Base-by-base conservation (phyloP, 768 basidiomycete genomes). In the Mycena galopus region DNA sequence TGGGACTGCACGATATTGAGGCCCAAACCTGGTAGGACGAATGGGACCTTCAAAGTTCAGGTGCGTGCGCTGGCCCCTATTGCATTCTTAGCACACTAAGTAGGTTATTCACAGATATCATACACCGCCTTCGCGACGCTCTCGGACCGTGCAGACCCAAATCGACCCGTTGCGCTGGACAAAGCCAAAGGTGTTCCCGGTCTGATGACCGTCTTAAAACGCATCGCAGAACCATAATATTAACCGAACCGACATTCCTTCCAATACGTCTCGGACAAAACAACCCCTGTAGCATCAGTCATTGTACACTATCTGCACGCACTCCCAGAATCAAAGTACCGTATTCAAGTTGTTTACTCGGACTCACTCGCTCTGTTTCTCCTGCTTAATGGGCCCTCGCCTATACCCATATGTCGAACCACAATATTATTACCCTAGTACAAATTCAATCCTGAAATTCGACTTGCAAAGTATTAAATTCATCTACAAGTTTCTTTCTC, bases 181-280 rank as follows among this genome's bases (percentile, higher is more conserved):
- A 86, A 88, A 69, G 89, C 87, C 59, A 87, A 83, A 74, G 86
- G 88, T 73, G 86, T 94, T 8, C 91, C 91, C 2, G 94, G 93
- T 11, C 85, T 94, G 33, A 95, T 94, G 94, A 94, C 92, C 44
- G 88, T 94, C 78, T 29, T 91, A 60, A 82, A 82, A 57, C 85
- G 90, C 58, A 84, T 60, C 44, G 16, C 25, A 35, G 30, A 63
- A 56, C 56, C 53, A 51, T 33, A 19, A n/a, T n/a, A n/a, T n/a
- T n/a, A n/a, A n/a, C n/a, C n/a, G n/a, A n/a, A 23, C 39, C 37
- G 16, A 32, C 56, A 27, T 30, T 65, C 63, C 57, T 55, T 39
- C 39, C 63, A 50, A 30, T 35, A 50, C 19, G 39, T 25, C 6
- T 25, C 29, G 77, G 67, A 32, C 16, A 32, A 39, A 17, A 1